phyloP scores from a whole-genome alignment of 495 filamentous ascomycete species.

The Annulohypoxylon bovei region DNA sequence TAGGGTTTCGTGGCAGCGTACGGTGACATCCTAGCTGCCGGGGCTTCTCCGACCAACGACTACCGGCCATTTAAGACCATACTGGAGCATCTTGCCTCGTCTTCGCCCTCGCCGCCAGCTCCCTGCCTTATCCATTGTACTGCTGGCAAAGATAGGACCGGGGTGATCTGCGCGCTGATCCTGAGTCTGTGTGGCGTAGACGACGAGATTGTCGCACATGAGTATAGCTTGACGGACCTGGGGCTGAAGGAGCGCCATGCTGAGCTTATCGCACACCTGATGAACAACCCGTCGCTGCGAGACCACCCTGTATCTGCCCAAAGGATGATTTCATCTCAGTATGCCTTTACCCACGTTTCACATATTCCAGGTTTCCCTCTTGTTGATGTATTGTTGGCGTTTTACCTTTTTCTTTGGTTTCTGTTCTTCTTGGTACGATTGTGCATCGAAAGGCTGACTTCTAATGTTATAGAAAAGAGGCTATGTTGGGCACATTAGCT shows the following conservation, averaged over 20 bases:
- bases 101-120: conserved; percentile 39
- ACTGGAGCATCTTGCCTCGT: conserved; percentile 51
- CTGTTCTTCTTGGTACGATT: background rate
- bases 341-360: conserved; percentile 38
- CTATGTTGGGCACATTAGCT: conserved; percentile 64
- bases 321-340: conserved; percentile 64
- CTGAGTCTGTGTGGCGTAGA: conserved; percentile 65
- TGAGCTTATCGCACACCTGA: conserved; percentile 56
- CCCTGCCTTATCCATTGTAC: conserved; percentile 59
- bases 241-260: conserved; percentile 58
- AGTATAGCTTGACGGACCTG: conserved; percentile 69
- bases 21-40: conserved; percentile 56
- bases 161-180: conserved; percentile 68
- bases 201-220: conserved; percentile 66
- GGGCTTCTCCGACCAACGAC: conserved; percentile 46
- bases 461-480: conserved; percentile 53
- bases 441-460: conserved; percentile 22
- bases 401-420: background rate
- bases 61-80: conserved; percentile 55
- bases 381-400: background rate
- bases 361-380: background rate
- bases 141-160: conserved; percentile 72
- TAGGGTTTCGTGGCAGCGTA: conserved; percentile 66
- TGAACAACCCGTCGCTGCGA: conserved; percentile 53
- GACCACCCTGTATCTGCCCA: conserved; percentile 56